Percentiles rank a stretch among this genome's conserved stretches.
These are phyloP conservation scores for Tylopilus vinaceipallidus DNA, from an alignment of 768 basidiomycete species.

Conservation along the genomic window DNA sequence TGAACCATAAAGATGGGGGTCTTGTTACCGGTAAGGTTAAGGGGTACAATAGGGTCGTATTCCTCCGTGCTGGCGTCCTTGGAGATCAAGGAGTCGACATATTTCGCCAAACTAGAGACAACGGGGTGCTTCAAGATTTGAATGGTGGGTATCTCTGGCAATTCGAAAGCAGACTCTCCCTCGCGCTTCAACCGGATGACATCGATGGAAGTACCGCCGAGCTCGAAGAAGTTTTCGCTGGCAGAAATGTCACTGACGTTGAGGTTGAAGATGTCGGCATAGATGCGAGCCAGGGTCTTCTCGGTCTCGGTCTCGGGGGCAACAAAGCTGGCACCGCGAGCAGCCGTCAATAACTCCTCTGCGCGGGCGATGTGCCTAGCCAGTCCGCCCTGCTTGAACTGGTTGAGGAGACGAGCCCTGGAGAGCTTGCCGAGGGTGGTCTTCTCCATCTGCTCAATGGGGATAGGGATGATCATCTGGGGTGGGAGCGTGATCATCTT, in stretches of 20 bases:
- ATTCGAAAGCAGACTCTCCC: not conserved
- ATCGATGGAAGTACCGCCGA: not conserved
- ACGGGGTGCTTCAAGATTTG: not conserved
- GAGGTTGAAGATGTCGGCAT: not conserved
- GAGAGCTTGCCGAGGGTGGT: not conserved
- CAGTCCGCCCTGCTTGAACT: not conserved
- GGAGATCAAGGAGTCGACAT: not conserved
- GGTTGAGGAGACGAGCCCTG: not conserved
- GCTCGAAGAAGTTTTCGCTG: not conserved
- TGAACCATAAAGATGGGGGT: not conserved
- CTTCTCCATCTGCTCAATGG: not conserved
- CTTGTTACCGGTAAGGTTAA: conserved; percentile 1
- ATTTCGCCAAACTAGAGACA: not conserved
- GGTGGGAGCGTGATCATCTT: not conserved
- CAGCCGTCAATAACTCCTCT: not conserved
- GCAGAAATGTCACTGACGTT: not conserved
- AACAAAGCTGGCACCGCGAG: not conserved
- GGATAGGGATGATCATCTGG: not conserved
- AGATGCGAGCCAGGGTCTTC: not conserved
- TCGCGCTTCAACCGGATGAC: not conserved
- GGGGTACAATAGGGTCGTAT: conserved; percentile 1
- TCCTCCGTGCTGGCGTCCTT: not conserved
- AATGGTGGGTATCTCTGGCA: not conserved
- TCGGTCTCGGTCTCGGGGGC: not conserved
- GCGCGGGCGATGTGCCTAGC: not conserved